A percentile compares a stretch with the other conserved stretches of the same genome.
phyloP scores from a whole-genome alignment of 2,329 filamentous ascomycete species.

The Neonectria magnoliae region DNA sequence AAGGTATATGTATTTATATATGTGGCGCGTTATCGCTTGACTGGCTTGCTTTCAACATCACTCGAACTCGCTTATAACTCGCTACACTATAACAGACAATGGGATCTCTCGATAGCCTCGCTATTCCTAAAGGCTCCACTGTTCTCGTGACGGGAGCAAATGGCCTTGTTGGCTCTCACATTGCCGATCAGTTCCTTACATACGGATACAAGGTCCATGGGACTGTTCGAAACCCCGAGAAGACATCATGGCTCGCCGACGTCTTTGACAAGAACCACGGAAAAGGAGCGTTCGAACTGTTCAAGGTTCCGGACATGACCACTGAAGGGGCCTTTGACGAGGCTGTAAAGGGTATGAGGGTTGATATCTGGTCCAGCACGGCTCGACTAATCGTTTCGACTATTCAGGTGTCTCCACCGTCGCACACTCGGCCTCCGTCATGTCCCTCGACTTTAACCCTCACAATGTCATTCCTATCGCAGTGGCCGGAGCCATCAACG shows the following conservation, averaged over 20 bases:
- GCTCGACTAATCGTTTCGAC: too few relatives aligned
- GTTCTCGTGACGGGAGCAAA: conserved; percentile 56
- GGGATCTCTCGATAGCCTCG: conserved; percentile 30
- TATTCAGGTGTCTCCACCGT: conserved; percentile 45
- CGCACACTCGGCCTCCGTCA: conserved; percentile 51
- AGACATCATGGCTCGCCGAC: conserved; percentile 45
- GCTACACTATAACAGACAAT: too few relatives aligned
- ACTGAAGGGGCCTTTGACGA: conserved; percentile 39
- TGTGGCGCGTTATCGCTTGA: too few relatives aligned
- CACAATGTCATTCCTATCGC: conserved; percentile 50
- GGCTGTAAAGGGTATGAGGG: conserved; percentile 40
- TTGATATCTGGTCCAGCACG: too few relatives aligned
- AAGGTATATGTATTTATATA: too few relatives aligned
- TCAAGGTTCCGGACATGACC: conserved; percentile 48
- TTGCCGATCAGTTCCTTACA: conserved; percentile 50
- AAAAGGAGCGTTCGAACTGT: conserved; percentile 47
- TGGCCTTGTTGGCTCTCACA: conserved; percentile 54
- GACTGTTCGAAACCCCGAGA: conserved; percentile 50
- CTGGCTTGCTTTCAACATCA: too few relatives aligned
- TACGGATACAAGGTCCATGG: conserved; percentile 57
- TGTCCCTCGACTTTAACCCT: conserved; percentile 49
- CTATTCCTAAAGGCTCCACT: conserved; percentile 39
- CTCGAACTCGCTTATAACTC: too few relatives aligned
- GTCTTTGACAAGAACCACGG: conserved; percentile 48
- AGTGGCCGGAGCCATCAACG: conserved; percentile 41